These are phyloP conservation scores for Lasiodiplodia sp. DNA, from an alignment of 2,329 filamentous ascomycete species.

Conservation along the genomic window DNA sequence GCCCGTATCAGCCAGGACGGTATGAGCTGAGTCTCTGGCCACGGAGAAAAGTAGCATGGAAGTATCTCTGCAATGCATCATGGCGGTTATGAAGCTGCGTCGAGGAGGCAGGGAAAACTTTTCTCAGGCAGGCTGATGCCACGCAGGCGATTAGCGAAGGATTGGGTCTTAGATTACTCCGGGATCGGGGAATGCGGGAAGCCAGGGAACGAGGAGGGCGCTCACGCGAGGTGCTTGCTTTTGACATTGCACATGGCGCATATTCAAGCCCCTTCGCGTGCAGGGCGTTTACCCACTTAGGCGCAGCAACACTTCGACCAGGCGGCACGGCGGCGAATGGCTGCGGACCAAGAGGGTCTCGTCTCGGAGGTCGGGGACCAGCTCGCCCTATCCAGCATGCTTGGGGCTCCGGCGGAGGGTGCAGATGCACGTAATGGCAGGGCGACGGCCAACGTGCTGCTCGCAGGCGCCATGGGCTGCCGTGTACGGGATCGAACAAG, in stretches of 20 bases:
- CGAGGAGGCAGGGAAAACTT: neutral
- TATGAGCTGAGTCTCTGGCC: neutral
- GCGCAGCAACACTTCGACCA: constrained; percentile 2
- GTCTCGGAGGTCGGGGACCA: constrained; percentile 13
- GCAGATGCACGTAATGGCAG: constrained; percentile 25
- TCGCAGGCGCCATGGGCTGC: constrained; percentile 26
- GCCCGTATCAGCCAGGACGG: neutral
- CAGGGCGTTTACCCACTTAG: constrained; percentile 4
- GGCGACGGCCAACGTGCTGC: constrained; percentile 22
- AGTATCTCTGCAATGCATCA: neutral
- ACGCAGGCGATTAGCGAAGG: constrained; percentile 27
- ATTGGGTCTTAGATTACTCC: constrained; percentile 21
- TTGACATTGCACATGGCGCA: constrained; percentile 19
- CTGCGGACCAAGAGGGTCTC: constrained; percentile 8
- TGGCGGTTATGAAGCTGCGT: neutral
- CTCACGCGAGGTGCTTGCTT: constrained; percentile 16
- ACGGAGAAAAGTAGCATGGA: neutral
- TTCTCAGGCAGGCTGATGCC: neutral
- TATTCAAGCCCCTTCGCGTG: constrained; percentile 17
- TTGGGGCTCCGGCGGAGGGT: neutral
- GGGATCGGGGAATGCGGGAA: constrained; percentile 25
- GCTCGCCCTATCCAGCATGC: neutral
- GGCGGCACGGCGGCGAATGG: constrained; percentile 3
- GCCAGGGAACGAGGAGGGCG: constrained; percentile 9
- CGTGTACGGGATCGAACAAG: constrained; percentile 22